These are phyloP conservation scores for Spergularia azorica DNA, from an alignment of 179 eudicot species.

Conservation along the genomic window DNA sequence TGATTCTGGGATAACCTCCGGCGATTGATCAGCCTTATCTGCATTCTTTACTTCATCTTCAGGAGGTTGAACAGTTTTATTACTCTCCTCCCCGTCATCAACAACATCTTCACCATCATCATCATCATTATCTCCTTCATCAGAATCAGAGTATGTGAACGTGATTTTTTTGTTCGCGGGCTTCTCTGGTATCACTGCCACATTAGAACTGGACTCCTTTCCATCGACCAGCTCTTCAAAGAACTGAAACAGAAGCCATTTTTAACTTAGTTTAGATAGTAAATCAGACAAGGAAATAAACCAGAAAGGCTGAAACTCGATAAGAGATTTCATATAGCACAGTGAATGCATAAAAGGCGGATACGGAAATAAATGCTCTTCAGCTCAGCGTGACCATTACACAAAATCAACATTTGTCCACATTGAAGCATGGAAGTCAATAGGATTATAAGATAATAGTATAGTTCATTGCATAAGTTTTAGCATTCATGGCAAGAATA, in stretches of 20 bases:
- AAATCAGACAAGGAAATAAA: neutral
- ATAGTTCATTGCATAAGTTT: neutral
- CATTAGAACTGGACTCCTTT: constrained; percentile 33
- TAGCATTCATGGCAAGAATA: too few species aligned
- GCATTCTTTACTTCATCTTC: constrained; percentile 28
- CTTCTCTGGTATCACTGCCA: constrained; percentile 37
- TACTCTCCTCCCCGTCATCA: constrained; percentile 32
- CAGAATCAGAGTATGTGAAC: constrained; percentile 77
- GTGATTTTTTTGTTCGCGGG: constrained; percentile 69
- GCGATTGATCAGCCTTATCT: constrained; percentile 21
- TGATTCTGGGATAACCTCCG: constrained; percentile 18
- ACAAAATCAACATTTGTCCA: neutral
- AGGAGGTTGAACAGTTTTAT: constrained; percentile 31
- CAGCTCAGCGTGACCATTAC: neutral
- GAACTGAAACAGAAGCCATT: constrained; percentile 42
- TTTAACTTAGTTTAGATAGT: neutral
- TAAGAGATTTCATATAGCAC: neutral
- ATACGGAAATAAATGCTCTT: neutral
- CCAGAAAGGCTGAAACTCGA: neutral
- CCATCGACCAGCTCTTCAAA: constrained; percentile 80
- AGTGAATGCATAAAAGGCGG: neutral
- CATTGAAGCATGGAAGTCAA: neutral
- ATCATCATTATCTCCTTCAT: constrained; percentile 61
- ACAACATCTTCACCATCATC: constrained; percentile 51
- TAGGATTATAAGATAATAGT: neutral